A percentile compares a stretch with the other conserved stretches of the same genome.
Evolutionary conservation across 148 eudicot species (phyloP).

Genomic region (Rhododendron ovatum): DNA sequence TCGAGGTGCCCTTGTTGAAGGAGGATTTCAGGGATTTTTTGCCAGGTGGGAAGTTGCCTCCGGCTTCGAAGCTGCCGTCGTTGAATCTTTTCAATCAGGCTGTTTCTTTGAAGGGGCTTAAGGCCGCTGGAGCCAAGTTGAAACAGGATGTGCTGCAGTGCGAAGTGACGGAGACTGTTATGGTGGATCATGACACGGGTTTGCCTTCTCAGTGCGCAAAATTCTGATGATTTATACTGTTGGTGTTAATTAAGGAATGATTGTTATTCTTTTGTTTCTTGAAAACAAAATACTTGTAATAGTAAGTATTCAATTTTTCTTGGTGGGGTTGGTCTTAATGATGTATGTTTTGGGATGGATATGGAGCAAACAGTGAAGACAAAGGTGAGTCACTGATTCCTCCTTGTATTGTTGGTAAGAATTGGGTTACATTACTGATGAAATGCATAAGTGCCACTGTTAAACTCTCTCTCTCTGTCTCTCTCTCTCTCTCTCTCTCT

Average conservation of each 20-base stretch:
- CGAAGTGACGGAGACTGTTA: conserved; percentile 42
- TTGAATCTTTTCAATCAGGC: conserved; percentile 84
- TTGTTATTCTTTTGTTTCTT: not conserved
- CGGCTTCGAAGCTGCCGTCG: conserved; percentile 76
- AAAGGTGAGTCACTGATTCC: not conserved
- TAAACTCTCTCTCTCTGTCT: not conserved
- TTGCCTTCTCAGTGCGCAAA: conserved; percentile 63
- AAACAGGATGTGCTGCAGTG: conserved; percentile 80
- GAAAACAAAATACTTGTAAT: not conserved
- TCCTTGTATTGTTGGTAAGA: not conserved
- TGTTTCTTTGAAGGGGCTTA: conserved; percentile 74
- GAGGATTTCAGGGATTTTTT: conserved; percentile 56
- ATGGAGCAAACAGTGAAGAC: not conserved
- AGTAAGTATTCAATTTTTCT: not conserved
- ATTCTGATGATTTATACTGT: conserved; percentile 38
- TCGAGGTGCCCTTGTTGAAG: conserved; percentile 79
- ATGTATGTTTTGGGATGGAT: not conserved
- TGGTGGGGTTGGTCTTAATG: not conserved
- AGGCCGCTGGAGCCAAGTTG: conserved; percentile 84
- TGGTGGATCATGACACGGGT: conserved; percentile 68
- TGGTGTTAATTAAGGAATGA: not conserved
- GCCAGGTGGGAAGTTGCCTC: conserved; percentile 83
- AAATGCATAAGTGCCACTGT: conserved; percentile 3
- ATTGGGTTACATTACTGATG: not conserved
- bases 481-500: not conserved